These are phyloP conservation scores for Hyaloscypha hepaticicola DNA, from an alignment of 495 filamentous ascomycete species.

Conservation along the genomic window DNA sequence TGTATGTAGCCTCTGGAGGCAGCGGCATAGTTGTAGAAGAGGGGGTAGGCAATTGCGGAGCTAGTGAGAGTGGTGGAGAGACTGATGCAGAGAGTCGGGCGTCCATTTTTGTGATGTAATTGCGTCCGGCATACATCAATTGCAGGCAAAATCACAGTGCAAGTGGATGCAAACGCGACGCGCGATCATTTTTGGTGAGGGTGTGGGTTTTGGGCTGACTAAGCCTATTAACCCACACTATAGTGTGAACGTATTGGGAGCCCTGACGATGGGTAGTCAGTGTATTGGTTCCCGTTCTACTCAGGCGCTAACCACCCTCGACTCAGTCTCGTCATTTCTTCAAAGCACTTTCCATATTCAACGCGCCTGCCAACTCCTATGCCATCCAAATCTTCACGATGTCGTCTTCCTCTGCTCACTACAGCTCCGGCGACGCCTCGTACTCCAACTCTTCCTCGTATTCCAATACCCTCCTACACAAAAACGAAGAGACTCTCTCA, in stretches of 20 bases:
- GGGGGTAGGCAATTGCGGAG: background rate
- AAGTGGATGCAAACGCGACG: background rate
- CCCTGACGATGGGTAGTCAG: too few species aligned
- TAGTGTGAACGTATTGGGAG: background rate
- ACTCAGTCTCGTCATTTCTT: too few species aligned
- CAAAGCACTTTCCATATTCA: too few species aligned
- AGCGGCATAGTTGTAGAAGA: background rate
- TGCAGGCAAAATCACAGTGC: background rate
- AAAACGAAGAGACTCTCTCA: too few species aligned
- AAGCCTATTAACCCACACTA: background rate
- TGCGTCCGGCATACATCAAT: background rate
- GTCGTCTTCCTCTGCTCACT: constrained; percentile 12
- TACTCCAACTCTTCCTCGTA: constrained; percentile 1
- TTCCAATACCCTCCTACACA: background rate
- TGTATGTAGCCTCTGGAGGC: background rate
- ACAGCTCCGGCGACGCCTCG: background rate
- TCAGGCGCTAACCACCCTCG: too few species aligned
- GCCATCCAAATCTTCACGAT: constrained; percentile 12
- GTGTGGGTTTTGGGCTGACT: background rate
- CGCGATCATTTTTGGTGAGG: background rate
- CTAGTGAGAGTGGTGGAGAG: background rate
- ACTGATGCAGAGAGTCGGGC: background rate
- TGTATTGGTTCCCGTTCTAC: too few species aligned
- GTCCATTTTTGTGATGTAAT: background rate
- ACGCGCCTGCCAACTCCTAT: too few species aligned